Percentiles rank a stretch among this genome's conserved stretches.
Conservation (phyloP, 257 asterid genomes). For the Verbascum thapsus region DNA sequence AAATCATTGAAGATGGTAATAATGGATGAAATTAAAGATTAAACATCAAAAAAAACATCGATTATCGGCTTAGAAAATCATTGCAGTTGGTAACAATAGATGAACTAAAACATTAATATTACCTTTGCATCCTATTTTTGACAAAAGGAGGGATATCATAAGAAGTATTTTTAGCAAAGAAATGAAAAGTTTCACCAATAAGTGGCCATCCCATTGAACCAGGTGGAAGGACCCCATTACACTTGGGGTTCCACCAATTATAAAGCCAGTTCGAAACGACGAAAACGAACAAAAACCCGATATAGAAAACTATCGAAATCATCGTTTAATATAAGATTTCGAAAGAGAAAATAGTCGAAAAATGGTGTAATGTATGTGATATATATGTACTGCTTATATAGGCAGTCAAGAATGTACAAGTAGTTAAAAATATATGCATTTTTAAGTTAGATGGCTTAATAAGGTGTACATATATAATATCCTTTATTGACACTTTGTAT, state of each 20-base stretch:
- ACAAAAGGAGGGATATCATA: conserved; percentile 67
- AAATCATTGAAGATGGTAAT: too few relatives aligned
- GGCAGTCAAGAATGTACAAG: conserved; percentile 44
- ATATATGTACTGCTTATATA: conserved; percentile 53
- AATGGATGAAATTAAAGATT: too few relatives aligned
- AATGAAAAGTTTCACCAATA: conserved; percentile 66
- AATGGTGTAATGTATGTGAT: conserved; percentile 47
- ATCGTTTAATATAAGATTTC: conserved; percentile 35
- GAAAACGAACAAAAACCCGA: conserved; percentile 36
- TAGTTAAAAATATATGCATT: conserved; percentile 33
- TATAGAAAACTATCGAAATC: conserved; percentile 40
- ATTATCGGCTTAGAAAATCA: too few relatives aligned
- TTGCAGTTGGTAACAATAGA: too few relatives aligned
- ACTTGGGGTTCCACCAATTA: conserved; percentile 64
- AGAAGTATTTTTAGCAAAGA: conserved; percentile 53
- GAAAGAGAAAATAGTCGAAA: conserved; percentile 26
- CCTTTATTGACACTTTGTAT: conserved; percentile 47
- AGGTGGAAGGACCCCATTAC: conserved; percentile 70
- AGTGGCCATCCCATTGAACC: conserved; percentile 91
- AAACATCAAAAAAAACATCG: too few relatives aligned
- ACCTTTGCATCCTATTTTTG: conserved; percentile 65
- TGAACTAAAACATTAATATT: too few relatives aligned
- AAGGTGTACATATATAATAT: conserved; percentile 50
- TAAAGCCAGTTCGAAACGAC: conserved; percentile 50
- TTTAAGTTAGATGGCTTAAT: conserved; percentile 39